These are phyloP conservation scores for Trichophyton equinum DNA, from an alignment of 2,329 filamentous ascomycete genomes.

Conservation along the genomic window DNA sequence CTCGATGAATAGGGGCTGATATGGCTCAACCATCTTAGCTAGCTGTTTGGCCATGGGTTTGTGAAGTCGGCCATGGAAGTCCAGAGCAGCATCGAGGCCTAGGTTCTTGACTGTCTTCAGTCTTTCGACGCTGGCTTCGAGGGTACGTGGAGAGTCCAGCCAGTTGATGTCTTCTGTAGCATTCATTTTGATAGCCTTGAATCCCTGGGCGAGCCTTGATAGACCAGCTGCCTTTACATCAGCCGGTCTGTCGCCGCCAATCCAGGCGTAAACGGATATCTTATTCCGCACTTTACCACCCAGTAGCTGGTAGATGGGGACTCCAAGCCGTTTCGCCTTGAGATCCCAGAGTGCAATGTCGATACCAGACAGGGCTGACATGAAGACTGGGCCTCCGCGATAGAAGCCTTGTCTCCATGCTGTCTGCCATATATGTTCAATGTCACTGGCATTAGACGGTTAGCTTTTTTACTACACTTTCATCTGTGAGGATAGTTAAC, in stretches of 20 bases:
- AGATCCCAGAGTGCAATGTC: too few species aligned
- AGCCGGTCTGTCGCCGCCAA: slow-evolving; percentile 57
- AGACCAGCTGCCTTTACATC: slow-evolving; percentile 19
- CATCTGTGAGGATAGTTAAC: background rate
- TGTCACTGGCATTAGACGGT: slow-evolving; percentile 41
- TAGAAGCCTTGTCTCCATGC: slow-evolving; percentile 63
- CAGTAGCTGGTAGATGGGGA: slow-evolving; percentile 61
- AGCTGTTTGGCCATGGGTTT: slow-evolving; percentile 73
- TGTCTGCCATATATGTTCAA: slow-evolving; percentile 69
- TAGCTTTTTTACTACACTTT: background rate
- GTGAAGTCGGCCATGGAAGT: slow-evolving; percentile 67
- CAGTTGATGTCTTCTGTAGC: slow-evolving; percentile 57
- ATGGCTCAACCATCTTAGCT: slow-evolving; percentile 52
- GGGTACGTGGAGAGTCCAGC: slow-evolving; percentile 56
- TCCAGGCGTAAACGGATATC: slow-evolving; percentile 65
- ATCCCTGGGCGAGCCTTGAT: slow-evolving; percentile 29
- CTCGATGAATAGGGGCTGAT: slow-evolving; percentile 62
- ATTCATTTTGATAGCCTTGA: slow-evolving; percentile 58
- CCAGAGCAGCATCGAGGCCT: slow-evolving; percentile 60
- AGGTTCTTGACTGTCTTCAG: slow-evolving; percentile 56
- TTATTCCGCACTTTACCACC: slow-evolving; percentile 61
- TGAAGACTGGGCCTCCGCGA: slow-evolving; percentile 64
- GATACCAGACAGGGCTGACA: too few species aligned
- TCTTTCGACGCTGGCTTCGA: slow-evolving; percentile 53
- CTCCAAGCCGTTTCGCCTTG: slow-evolving; percentile 41